Evolutionary conservation across 2,329 filamentous ascomycete species (phyloP), one percentile per base, ranked within the genome.

Genomic region (Aspergillus tanneri): DNA sequence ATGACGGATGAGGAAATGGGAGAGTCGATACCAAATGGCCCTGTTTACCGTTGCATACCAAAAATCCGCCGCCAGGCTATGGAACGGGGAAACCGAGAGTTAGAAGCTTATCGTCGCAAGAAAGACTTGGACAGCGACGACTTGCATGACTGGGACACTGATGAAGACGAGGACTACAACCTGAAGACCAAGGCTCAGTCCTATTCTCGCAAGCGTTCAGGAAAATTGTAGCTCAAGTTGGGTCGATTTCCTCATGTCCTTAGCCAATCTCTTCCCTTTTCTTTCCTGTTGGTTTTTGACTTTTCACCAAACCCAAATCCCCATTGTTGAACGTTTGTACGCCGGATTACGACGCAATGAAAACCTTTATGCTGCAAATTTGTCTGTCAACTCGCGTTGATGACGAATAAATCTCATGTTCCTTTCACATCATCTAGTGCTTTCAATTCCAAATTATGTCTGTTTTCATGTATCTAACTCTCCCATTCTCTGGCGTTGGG

Each of bases 111-210:
- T 32, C 28, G 14, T 9, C 9, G 14, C n/a, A 7, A 34, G 6
- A 34, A 5, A 3, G 14, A 34, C n/a, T 16, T 34, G 30, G 4
- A 34, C 14, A 16, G 14, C 11, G 34, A 25, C 16, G 5, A 23
- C 28, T 3, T 12, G 25, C 4, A 27, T 18, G 6, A 23, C 12
- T 27, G 14, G 11, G 34, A 36, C 5, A 4, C 4, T 7, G n/a
- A 16, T 3, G 9, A 6, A 3, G 21, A 36, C 10, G 34, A 16
- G 37, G 22, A n/a, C n/a, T n/a, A n/a, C n/a, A n/a, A n/a, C n/a
- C n/a, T 16, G 14, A 46, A 32, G 7, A 42, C 38, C 18, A 47
- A 35, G 23, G 45, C 45, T 19, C 45, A 43, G 14, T 5, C 18
- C 22, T 43, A 43, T 8, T 18, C 27, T 14, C 45, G 45, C 8